A percentile compares a stretch with the other conserved stretches of the same genome.
Evolutionary conservation across 148 eudicot species (phyloP).

Genomic region (Amaranthus palmeri): DNA sequence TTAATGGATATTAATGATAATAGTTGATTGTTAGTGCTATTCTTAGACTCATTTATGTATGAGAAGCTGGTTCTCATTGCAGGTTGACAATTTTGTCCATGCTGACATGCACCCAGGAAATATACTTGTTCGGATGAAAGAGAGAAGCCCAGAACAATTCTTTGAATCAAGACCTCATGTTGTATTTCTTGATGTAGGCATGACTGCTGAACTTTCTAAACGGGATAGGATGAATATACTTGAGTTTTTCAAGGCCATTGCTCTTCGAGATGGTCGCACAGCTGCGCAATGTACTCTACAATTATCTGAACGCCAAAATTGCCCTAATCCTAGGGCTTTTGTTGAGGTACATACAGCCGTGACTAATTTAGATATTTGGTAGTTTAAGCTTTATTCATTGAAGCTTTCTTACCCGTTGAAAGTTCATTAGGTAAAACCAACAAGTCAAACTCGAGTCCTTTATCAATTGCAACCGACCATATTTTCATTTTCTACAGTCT

Average conservation of each 20-base stretch:
- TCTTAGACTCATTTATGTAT: conserved; percentile 4
- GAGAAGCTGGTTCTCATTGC: conserved; percentile 22
- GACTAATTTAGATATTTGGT: conserved; percentile 1
- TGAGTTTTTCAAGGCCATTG: conserved; percentile 83
- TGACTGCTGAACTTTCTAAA: conserved; percentile 86
- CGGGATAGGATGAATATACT: conserved; percentile 51
- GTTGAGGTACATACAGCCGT: conserved; percentile 40
- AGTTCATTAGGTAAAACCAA: background rate
- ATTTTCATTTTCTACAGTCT: background rate
- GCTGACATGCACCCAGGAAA: conserved; percentile 98
- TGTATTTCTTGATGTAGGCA: conserved; percentile 82
- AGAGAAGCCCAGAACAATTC: conserved; percentile 35
- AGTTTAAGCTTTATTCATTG: background rate
- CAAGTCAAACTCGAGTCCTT: background rate
- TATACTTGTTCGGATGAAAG: conserved; percentile 61
- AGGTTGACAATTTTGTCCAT: conserved; percentile 92
- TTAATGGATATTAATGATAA: too few relatives aligned
- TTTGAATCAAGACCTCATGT: conserved; percentile 72
- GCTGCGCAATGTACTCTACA: conserved; percentile 71
- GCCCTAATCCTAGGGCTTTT: conserved; percentile 70
- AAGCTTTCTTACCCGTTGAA: too few relatives aligned
- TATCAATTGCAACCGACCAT: background rate
- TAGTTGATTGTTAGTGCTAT: background rate
- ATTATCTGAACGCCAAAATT: conserved; percentile 62
- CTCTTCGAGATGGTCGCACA: conserved; percentile 64